Percentiles rank a stretch among this genome's conserved stretches.
These are phyloP conservation scores for Phaeosphaeria sp. DNA, from an alignment of 2,329 filamentous ascomycete genomes.

Conservation along the genomic window DNA sequence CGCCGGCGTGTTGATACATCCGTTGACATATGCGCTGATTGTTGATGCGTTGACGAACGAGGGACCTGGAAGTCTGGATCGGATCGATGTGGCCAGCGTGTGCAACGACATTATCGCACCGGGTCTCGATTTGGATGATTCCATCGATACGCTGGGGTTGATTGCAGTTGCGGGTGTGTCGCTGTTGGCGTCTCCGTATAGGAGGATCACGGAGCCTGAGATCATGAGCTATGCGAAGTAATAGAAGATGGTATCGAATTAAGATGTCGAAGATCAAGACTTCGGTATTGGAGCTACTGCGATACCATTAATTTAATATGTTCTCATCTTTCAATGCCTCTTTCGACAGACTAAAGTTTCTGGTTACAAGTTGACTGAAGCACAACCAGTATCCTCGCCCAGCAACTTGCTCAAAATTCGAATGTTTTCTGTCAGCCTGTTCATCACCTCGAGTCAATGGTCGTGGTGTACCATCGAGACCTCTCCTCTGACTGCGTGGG, in stretches of 20 bases:
- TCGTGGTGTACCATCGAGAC: too few species aligned
- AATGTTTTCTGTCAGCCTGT: background rate
- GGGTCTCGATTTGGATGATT: constrained; percentile 52
- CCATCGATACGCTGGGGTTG: constrained; percentile 55
- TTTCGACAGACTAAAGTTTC: background rate
- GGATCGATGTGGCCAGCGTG: constrained; percentile 50
- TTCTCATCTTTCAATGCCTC: background rate
- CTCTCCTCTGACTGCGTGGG: too few species aligned
- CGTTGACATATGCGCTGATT: constrained; percentile 54
- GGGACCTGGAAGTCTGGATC: constrained; percentile 51
- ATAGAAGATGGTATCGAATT: background rate
- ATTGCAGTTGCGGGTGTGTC: constrained; percentile 49
- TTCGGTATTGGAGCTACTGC: too few species aligned
- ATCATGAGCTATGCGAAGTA: constrained; percentile 50
- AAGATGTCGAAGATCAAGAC: too few species aligned
- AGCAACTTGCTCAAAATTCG: background rate
- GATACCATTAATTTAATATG: background rate
- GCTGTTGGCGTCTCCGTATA: constrained; percentile 36
- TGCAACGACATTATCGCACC: constrained; percentile 50
- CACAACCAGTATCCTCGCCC: background rate
- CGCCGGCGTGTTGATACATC: constrained; percentile 59
- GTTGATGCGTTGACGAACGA: constrained; percentile 58
- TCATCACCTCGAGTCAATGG: too few species aligned
- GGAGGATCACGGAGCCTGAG: constrained; percentile 49
- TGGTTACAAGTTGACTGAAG: background rate